Evolutionary conservation across 768 basidiomycete species (phyloP), one percentile per base, ranked within the genome.

Genomic region (Austroboletus eburneus): DNA sequence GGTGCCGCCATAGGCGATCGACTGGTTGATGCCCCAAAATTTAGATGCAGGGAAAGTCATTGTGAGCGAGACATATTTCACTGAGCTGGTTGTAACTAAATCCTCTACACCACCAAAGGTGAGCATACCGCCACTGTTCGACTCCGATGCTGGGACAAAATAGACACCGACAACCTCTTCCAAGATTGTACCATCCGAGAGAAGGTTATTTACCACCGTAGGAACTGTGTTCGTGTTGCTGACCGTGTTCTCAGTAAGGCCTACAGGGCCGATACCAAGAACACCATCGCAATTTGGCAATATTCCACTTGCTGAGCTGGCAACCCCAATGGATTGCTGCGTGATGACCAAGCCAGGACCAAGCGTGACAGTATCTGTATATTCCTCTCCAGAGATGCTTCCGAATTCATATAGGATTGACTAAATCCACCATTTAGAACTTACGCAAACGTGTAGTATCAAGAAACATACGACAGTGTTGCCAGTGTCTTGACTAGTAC

Each of bases 251-350:
- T 47, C 20, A 1, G 72, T 72, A 20, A 73, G 52, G 43, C 57
- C 63, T 5, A 36, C 42, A 16, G 72, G 72, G 14, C 70, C 64
- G 12, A 55, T 39, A 61, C 72, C 54, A 17, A 74, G 62, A 41
- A 72, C 69, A 9, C 73, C 73, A 44, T 73, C 70, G 17, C 58
- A 5, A 50, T 64, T 17, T 32, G 1, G 43, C 45, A 18, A 62
- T n/a, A n/a, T n/a, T n/a, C 44, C 5, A 23, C 4, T 37, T 5
- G 43, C 13, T 2, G 16, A 24, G 1, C 46, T 35, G 4, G 73
- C 71, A 39, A 64, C 66, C 13, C 71, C 49, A 16, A 74, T 67
- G n/a, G 58, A 61, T 55, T 75, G 73, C 1, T n/a, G n/a, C n/a
- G n/a, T n/a, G n/a, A n/a, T n/a, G n/a, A n/a, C n/a, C n/a, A n/a